Base-by-base conservation (phyloP, 768 basidiomycete genomes). In the Suillus paluster region DNA sequence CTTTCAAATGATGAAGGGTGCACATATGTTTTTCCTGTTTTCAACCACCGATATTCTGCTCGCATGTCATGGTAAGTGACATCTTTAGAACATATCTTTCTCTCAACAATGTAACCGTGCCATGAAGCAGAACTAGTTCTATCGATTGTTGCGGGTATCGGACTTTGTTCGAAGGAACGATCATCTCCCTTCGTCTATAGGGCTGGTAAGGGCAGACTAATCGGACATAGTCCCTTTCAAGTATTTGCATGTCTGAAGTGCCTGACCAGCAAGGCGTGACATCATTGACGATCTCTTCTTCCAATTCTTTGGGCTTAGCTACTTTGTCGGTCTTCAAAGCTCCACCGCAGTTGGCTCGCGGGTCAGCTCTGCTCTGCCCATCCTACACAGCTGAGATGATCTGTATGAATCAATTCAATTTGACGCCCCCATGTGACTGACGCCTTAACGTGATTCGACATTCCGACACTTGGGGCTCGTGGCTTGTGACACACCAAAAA, bases 221-320 rank as follows among this genome's bases (percentile, higher is more conserved):
- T n/a, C n/a, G 60, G 59, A 64, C 17, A 34, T 48, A 36, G 34
- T 61, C 0, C 52, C 52, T 5, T 30, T 30, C 30, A 6, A 30
- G 30, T 3, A 30, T 30, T 53, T 70, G 15, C 46, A 58, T 33
- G 50, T 68, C 21, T 64, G 3, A 57, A 64, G 34, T 59, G 56
- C 58, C 33, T 56, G 39, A 38, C 12, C 8, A 59, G 58, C 64
- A 15, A 54, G 52, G 21, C 49, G 58, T 30, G 60, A 54, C 38
- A 41, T 59, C 19, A 38, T 64, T 36, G 64, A 67, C 2, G 55
- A 30, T 34, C 42, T 63, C 6, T 30, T 30, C 30, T 30, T 6
- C 38, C 53, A 63, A 39, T 46, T 44, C 21, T 59, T 62, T 2
- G 64, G 54, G 4, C 36, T 64, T 14, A 34, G 30, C 7, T 59